phyloP scores from a whole-genome alignment of 345 rosid species.

The Litchi chinensis region DNA sequence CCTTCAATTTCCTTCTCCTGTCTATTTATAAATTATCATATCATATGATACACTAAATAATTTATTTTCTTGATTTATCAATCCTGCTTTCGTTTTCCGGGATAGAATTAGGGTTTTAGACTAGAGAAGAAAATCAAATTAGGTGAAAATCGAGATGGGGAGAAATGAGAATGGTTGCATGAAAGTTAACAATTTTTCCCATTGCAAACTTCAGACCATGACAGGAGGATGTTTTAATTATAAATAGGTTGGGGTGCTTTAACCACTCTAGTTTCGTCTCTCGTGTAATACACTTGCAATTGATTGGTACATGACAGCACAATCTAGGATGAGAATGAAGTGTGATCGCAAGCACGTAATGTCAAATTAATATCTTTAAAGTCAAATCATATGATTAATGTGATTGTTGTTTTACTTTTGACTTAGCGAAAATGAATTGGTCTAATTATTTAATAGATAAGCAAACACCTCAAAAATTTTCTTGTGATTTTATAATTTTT shows the following conservation, averaged over 20 bases:
- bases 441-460: no score
- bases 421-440: not conserved
- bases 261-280: not conserved
- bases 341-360: not conserved
- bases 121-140: not conserved
- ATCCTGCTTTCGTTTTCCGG: not conserved
- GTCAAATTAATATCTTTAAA: not conserved
- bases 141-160: not conserved
- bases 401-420: no score
- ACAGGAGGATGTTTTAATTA: not conserved
- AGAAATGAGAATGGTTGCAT: not conserved
- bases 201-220: not conserved
- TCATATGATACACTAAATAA: not conserved
- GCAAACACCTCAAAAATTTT: no score
- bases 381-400: no score
- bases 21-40: not conserved
- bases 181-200: not conserved
- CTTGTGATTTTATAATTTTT: no score
- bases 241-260: not conserved
- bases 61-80: not conserved
- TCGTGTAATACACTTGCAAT: not conserved
- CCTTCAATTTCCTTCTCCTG: not conserved
- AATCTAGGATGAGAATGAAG: no score
- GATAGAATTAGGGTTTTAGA: conserved; percentile 20
- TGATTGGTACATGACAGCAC: not conserved